These are phyloP conservation scores for Fusarium vanettenii DNA, from an alignment of 2,329 filamentous ascomycete genomes.

Conservation along the genomic window DNA sequence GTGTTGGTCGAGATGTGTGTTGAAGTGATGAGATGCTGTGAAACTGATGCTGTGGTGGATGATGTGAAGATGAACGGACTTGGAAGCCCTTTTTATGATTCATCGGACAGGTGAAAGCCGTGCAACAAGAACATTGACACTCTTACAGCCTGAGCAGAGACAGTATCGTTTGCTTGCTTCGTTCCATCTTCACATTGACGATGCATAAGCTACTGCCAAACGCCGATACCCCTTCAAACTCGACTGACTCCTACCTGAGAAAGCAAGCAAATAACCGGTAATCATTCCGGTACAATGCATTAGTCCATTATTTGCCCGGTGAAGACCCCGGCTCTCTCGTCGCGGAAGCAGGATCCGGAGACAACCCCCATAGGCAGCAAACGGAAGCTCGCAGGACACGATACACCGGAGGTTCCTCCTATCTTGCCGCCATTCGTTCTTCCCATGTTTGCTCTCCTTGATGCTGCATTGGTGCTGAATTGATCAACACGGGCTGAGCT, in stretches of 20 bases:
- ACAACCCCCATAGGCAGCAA: background rate
- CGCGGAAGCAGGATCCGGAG: background rate
- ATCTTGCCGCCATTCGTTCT: slow-evolving; percentile 11
- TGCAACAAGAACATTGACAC: background rate
- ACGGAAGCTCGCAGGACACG: slow-evolving; percentile 16
- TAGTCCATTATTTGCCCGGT: slow-evolving; percentile 18
- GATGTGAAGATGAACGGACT: background rate
- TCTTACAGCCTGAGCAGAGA: background rate
- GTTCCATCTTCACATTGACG: slow-evolving; percentile 11
- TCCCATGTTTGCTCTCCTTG: slow-evolving; percentile 18
- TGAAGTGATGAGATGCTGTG: background rate
- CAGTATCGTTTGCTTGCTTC: slow-evolving; percentile 17
- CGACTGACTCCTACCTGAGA: background rate
- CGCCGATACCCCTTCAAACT: slow-evolving; percentile 3
- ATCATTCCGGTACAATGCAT: slow-evolving; percentile 14
- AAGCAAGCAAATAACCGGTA: background rate
- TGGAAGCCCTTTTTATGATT: slow-evolving; percentile 20
- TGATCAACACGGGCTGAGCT: slow-evolving; percentile 6
- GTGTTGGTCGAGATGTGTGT: background rate
- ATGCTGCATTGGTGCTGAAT: slow-evolving; percentile 25
- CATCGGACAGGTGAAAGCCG: background rate
- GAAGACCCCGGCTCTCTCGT: slow-evolving; percentile 7
- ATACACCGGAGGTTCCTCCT: background rate
- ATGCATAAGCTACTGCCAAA: slow-evolving; percentile 15
- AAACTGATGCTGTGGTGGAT: background rate